These are phyloP conservation scores for Gleditsia sinensis DNA, from an alignment of 306 rosid genomes.

Conservation along the genomic window DNA sequence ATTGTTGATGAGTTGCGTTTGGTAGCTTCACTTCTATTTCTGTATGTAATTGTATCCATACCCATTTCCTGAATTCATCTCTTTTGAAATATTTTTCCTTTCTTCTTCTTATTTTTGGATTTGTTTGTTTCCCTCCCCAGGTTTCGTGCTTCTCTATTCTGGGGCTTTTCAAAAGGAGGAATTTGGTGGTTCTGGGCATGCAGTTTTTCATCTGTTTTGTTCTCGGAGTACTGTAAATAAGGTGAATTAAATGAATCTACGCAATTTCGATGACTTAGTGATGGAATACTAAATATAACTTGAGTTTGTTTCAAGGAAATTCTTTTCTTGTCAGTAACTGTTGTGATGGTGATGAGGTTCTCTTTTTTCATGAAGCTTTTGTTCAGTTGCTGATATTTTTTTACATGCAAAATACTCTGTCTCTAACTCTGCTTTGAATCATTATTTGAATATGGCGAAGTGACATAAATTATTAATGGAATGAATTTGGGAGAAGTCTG, in stretches of 20 bases:
- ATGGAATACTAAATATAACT: not conserved
- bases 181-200: not conserved
- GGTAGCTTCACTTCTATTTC: constrained; percentile 13
- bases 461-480: not conserved
- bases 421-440: constrained; percentile 2
- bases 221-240: not conserved
- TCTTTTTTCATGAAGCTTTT: constrained; percentile 6
- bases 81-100: not conserved
- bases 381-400: too few species aligned
- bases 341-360: not conserved
- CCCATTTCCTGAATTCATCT: not conserved
- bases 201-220: not conserved
- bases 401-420: constrained; percentile 10
- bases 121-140: not conserved
- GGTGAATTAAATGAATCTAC: not conserved
- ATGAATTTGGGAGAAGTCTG: constrained; percentile 7
- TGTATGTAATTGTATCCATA: constrained; percentile 16
- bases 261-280: not conserved
- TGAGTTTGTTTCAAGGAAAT: not conserved
- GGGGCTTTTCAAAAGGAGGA: constrained; percentile 17
- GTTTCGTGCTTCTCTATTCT: constrained; percentile 18
- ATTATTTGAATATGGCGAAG: not conserved
- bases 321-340: not conserved
- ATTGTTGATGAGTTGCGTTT: constrained; percentile 3
- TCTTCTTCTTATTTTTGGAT: not conserved